Base-by-base conservation (phyloP, 371 early-diverging fungal species). In the Zychaea mexicana region DNA sequence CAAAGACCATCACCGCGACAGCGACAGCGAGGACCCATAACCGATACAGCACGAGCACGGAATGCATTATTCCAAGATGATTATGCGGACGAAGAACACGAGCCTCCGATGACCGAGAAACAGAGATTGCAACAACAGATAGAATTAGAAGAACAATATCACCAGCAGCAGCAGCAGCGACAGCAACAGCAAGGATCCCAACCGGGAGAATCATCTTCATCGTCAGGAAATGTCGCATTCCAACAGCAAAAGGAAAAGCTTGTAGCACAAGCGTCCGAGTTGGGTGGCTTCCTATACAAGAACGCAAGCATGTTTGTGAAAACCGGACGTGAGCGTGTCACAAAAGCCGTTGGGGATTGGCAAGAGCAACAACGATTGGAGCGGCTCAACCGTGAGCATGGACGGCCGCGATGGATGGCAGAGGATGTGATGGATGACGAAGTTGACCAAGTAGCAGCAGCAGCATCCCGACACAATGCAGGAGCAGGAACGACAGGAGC, bases 231-330 rank as follows among this genome's bases (percentile, higher is more conserved):
- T 42, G 15, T 10, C 36, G 38, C 65, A 15, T 68, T 85, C 15
- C 80, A 85, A 5, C 78, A 79, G 17, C 86, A 84, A 19, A 86
- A 81, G 17, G 92, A 91, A 31, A 83, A 86, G 54, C 53, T 91
- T 31, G 76, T 90, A 0, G 79, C 85, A 2, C 81, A 85, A 10
- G 93, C 93, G 4, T 86, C 86, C 33, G 90, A 88, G 57, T 66
- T 93, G 38, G 91, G 93, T n/a, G 81, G 86, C 8, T 82, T 68
- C 32, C 70, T 92, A 22, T 84, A 88, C 60, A 87, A 88, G 61
- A 90, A 91, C 68, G 94, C 94, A 10, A 83, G 84, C 57, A 82
- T 87, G 42, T 78, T 90, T 62, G 81, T 90, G 60, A 84, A 89
- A 46, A 84, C 86, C 55, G 90, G 92, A 27, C 85, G 87, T 32